Percentiles rank a stretch among this genome's conserved stretches.
Evolutionary conservation across 2,329 filamentous ascomycete genomes (phyloP).

Genomic region (Thermothelomyces thermophilus): DNA sequence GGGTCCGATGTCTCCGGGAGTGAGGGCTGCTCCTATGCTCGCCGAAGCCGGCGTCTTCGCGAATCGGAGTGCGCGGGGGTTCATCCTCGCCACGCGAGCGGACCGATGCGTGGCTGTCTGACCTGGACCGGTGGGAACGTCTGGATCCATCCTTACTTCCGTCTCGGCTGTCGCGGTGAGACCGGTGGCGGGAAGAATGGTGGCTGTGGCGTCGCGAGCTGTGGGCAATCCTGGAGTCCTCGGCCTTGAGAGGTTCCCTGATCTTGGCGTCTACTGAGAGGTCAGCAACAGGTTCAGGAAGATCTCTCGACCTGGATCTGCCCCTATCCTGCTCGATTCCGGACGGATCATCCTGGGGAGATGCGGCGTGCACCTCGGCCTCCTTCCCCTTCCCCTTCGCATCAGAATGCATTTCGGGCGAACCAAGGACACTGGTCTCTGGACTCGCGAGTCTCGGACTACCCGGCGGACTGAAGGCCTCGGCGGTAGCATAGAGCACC

Average conservation of each 20-base stretch:
- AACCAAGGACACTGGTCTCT: slow-evolving; percentile 26
- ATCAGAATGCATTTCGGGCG: slow-evolving; percentile 25
- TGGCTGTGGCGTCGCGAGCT: slow-evolving; percentile 35
- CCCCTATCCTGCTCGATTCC: slow-evolving; percentile 22
- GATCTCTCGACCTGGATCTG: slow-evolving; percentile 31
- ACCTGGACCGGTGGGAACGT: slow-evolving; percentile 30
- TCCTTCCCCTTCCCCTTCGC: slow-evolving; percentile 26
- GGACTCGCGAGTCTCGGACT: slow-evolving; percentile 31
- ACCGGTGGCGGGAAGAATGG: slow-evolving; percentile 34
- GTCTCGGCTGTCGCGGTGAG: slow-evolving; percentile 30
- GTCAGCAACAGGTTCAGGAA: slow-evolving; percentile 48
- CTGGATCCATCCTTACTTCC: slow-evolving; percentile 27
- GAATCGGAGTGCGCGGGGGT: slow-evolving; percentile 34
- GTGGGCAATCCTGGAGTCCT: slow-evolving; percentile 29
- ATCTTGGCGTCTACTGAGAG: slow-evolving; percentile 46
- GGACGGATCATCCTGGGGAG: slow-evolving; percentile 23
- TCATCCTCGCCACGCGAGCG: slow-evolving; percentile 32
- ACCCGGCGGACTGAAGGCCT: slow-evolving; percentile 38
- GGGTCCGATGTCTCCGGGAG: slow-evolving; percentile 34
- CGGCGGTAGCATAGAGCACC: slow-evolving; percentile 46
- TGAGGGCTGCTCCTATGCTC: slow-evolving; percentile 34
- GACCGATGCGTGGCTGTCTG: slow-evolving; percentile 31
- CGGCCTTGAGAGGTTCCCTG: slow-evolving; percentile 33
- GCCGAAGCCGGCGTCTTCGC: slow-evolving; percentile 42
- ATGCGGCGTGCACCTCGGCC: slow-evolving; percentile 20